Conservation (phyloP, 1,284 basidiomycete species). For the Vanrija sp. region DNA sequence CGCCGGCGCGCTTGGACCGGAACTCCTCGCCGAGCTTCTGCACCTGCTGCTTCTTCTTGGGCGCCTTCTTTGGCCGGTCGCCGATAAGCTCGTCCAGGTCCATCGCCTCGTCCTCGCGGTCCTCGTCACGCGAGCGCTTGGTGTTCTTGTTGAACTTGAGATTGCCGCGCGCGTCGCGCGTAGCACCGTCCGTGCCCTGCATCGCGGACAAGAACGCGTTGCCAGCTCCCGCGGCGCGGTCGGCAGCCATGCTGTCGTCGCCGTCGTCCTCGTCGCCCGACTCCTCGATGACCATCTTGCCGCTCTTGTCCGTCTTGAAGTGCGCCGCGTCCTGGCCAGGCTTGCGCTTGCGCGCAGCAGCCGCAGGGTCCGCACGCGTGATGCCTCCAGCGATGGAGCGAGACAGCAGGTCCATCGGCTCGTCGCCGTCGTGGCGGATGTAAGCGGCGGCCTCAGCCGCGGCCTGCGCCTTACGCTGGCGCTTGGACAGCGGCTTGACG, state of each 20-base stretch:
- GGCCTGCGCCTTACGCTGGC: slow-evolving; percentile 27
- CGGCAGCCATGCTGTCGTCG: slow-evolving; percentile 43
- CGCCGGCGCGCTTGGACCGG: slow-evolving; percentile 72
- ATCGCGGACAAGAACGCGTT: slow-evolving; percentile 78
- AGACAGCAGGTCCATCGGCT: slow-evolving; percentile 91
- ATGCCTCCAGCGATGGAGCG: slow-evolving; percentile 68
- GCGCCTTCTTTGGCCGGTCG: slow-evolving; percentile 52
- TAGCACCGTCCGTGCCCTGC: slow-evolving; percentile 77
- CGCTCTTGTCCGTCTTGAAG: slow-evolving; percentile 84
- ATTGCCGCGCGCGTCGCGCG: slow-evolving; percentile 72
- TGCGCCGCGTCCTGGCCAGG: slow-evolving; percentile 79
- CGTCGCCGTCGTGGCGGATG: slow-evolving; percentile 83
- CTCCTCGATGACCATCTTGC: slow-evolving; percentile 83
- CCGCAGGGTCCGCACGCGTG: slow-evolving; percentile 53
- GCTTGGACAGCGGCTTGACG: slow-evolving; percentile 29
- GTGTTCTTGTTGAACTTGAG: slow-evolving; percentile 97
- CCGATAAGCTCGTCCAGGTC: slow-evolving; percentile 61
- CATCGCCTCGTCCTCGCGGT: slow-evolving; percentile 52
- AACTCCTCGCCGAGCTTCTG: slow-evolving; percentile 74
- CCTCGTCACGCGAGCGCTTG: slow-evolving; percentile 72
- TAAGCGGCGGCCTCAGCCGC: slow-evolving; percentile 44
- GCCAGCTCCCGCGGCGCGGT: slow-evolving; percentile 62
- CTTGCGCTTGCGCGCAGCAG: slow-evolving; percentile 52
- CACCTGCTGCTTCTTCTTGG: slow-evolving; percentile 44
- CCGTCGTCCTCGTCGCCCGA: slow-evolving; percentile 53